Evolutionary conservation across 2,329 filamentous ascomycete genomes (phyloP), one percentile per base, ranked within the genome.

Genomic region (Tolypocladium nubicola): DNA sequence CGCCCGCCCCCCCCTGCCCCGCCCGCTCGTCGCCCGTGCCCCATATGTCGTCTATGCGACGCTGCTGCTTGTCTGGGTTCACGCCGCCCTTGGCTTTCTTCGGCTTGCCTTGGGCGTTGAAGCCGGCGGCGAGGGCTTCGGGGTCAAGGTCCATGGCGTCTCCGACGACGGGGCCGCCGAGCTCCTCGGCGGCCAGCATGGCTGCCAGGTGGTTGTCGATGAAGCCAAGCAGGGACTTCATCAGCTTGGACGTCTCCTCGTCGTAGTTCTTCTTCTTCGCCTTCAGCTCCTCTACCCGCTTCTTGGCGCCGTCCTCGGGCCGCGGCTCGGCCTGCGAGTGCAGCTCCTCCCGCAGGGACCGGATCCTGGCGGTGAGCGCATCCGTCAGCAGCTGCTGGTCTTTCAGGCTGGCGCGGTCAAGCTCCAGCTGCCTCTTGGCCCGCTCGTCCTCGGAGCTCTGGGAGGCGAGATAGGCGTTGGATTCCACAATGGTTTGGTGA

Each of bases 131-230:
- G 7, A 86, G 71, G 61, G 80, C 81, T 50, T 87, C 80, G 10
- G 80, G 64, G 75, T 85, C 72, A 26, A 88, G 66, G 69, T 88
- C 83, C 66, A 87, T 77, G 63, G 86, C 76, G 62, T 90, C 87
- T 4, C 90, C 89, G 1, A 92, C 89, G 13, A 91, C 86, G 0
- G 90, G 90, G 0, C 90, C 90, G 9, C 90, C 90, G 1, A 92
- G 78, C 66, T 91, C 88, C 72, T 95, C 90, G 1, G 89, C 88
- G 8, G 89, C 90, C 49, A 96, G 76, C 83, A 93, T 88, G 3
- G 81, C 73, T 1, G 88, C 87, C 1, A 96, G 78, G 45, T 83
- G 80, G 49, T 83, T 75, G 60, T 89, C 82, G 58, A 93, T 85
- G 66, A 95, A 95, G 19, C 74, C 75, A 61, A 86, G 82, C 57